Evolutionary conservation across 169 alveolate species (phyloP).

Genomic region (Babesia bovis): DNA sequence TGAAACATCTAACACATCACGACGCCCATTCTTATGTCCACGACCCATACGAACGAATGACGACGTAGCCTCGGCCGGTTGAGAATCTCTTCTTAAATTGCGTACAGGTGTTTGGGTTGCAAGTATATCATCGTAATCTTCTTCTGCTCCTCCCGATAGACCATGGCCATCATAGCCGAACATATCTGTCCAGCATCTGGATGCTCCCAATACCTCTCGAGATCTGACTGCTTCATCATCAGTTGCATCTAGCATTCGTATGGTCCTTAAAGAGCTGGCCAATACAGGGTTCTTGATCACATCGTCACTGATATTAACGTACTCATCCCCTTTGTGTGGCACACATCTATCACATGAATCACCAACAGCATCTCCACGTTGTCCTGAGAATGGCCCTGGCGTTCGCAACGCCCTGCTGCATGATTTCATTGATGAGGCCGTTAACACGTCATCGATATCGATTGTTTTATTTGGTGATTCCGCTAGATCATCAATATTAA

Average conservation of each 20-base stretch:
- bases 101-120: conserved; percentile 63
- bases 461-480: background rate
- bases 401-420: background rate
- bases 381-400: background rate
- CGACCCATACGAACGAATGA: background rate
- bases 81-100: conserved; percentile 35
- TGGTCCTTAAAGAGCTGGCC: conserved; percentile 50
- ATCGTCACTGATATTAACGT: conserved; percentile 50
- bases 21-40: background rate
- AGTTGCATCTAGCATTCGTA: conserved; percentile 15
- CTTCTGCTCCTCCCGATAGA: background rate
- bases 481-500: background rate
- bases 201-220: conserved; percentile 24
- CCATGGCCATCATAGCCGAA: conserved; percentile 1
- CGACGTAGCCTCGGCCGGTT: conserved; percentile 9
- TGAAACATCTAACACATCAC: background rate
- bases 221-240: conserved; percentile 46
- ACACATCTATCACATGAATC: background rate
- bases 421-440: background rate
- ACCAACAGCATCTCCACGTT: background rate
- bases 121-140: conserved; percentile 24
- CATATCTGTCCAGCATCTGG: conserved; percentile 67
- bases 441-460: background rate
- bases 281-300: conserved; percentile 46
- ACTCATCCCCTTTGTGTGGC: background rate